A percentile compares a stretch with the other conserved stretches of the same genome.
Conservation (phyloP, 305 asterid species). For the Solanum hybrid region DNA sequence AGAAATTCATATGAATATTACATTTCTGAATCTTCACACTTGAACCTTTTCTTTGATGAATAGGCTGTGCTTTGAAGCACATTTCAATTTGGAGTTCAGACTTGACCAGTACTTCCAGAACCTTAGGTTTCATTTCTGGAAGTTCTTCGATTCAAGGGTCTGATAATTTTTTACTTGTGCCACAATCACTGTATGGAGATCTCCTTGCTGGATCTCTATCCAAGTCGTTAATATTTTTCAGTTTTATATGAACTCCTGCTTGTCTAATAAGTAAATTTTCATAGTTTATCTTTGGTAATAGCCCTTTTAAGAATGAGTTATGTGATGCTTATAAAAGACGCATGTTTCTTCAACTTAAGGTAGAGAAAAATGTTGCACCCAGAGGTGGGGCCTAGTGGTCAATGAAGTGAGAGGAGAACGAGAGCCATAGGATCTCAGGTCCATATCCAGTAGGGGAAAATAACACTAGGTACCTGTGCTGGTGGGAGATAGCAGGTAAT, state of each 20-base stretch:
- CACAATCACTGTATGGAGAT: neutral
- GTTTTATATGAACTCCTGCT: neutral
- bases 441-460: neutral
- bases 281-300: neutral
- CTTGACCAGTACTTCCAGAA: neutral
- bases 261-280: neutral
- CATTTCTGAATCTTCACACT: neutral
- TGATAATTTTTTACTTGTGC: neutral
- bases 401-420: neutral
- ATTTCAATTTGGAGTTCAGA: neutral
- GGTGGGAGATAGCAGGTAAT: neutral
- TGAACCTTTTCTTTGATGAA: neutral
- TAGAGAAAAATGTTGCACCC: neutral
- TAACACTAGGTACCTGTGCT: neutral
- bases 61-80: neutral
- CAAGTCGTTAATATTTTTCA: neutral
- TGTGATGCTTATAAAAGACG: neutral
- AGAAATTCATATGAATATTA: neutral
- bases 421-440: neutral
- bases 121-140: conserved; percentile 3
- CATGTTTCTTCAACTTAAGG: neutral
- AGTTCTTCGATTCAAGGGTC: conserved; percentile 1
- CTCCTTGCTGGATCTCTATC: neutral
- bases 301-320: neutral
- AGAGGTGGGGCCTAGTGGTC: neutral